Evolutionary conservation across 139 green algal species (phyloP), one percentile per base, ranked within the genome.

Genomic region (Tetradesmus obliquus): DNA sequence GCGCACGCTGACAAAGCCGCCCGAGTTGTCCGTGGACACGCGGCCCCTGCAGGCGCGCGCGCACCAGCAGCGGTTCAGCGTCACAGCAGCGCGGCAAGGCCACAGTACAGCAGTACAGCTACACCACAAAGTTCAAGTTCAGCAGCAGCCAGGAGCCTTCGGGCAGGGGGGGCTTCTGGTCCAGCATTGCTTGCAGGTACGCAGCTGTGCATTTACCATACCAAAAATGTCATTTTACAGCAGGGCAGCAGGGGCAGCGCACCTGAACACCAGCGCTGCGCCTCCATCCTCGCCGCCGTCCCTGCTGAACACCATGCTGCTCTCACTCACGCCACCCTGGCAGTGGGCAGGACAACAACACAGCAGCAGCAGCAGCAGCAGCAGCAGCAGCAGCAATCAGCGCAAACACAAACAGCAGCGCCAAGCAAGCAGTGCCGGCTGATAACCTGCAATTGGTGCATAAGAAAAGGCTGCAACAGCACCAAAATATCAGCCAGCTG

Each of bases 1-100:
- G 51, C 97, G 94, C 22, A 98, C 95, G 3, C 94, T 97, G 4
- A 96, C 96, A 95, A 99, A 99, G 60, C 98, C 98, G 55, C 98
- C 98, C 55, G 94, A 97, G 95, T 99, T 99, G 55, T 95, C 94
- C 5, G 95, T 96, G 51, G 97, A 97, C 13, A 99, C 95, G 22
- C 92, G 95, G 32, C 97, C 97, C 19, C 93, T 95, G 93, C 95
- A 57, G 60, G 32, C 32, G 32, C 32, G 32, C 32, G 32, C 32
- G 32, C 32, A 45, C 32, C 32, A 45, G 32, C 32, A 45, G 32
- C 32, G 32, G 32, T 45, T 45, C 32, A 45, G 32, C 32, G 32
- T 45, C 32, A 45, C 32, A 45, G 32, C 32, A 45, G 32, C 32
- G 32, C 32, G 32, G 32, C 32, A 45, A 45, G 32, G 32, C 32